These are phyloP conservation scores for Paraglomus occultum DNA, from an alignment of 192 early-diverging fungal species.

Conservation along the genomic window DNA sequence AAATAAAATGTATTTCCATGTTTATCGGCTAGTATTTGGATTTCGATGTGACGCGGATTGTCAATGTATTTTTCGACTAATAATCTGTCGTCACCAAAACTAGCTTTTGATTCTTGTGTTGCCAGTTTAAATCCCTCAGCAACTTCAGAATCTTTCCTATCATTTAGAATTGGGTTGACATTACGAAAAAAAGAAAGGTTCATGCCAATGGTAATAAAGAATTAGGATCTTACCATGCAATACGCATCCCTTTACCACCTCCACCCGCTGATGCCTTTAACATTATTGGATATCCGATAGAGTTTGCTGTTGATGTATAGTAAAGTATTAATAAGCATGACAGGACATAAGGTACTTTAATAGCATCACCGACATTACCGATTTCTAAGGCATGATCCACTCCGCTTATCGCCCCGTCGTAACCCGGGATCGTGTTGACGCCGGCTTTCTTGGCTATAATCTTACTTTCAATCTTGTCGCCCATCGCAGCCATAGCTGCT, in stretches of 20 bases:
- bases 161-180: too few species aligned
- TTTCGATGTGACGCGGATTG: conserved; percentile 75
- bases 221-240: conserved; percentile 52
- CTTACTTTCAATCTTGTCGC: conserved; percentile 82
- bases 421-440: conserved; percentile 85
- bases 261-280: conserved; percentile 81
- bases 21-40: conserved; percentile 70
- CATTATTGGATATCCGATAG: conserved; percentile 81
- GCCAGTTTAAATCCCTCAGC: conserved; percentile 78
- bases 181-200: neutral
- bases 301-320: conserved; percentile 37
- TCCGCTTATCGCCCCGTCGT: conserved; percentile 74
- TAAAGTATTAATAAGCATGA: neutral
- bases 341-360: neutral
- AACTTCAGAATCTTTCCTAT: conserved; percentile 57
- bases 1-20: conserved; percentile 77
- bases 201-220: neutral
- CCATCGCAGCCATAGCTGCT: conserved; percentile 71
- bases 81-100: conserved; percentile 86
- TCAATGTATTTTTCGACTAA: conserved; percentile 93
- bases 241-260: conserved; percentile 84
- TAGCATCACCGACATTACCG: conserved; percentile 33
- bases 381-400: conserved; percentile 74
- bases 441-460: conserved; percentile 69
- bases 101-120: conserved; percentile 73